Base-by-base conservation (phyloP, 441 rosid genomes). In the Eutrema salsugineum region DNA sequence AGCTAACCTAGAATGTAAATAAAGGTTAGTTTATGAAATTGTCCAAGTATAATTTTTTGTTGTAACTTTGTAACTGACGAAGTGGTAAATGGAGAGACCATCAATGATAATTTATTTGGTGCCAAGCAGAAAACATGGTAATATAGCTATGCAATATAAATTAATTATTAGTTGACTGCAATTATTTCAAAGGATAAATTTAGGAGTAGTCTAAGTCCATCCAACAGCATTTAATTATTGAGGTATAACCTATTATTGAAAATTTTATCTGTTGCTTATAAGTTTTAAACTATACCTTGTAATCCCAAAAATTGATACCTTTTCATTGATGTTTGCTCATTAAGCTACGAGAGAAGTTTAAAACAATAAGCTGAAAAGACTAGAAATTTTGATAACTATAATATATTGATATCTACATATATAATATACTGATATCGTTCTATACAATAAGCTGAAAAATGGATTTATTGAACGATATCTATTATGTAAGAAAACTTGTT, bases 141-240 rank as follows among this genome's bases (percentile, higher is more conserved):
- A 58, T 5, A 57, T 56, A 64, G 35, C 49, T 73, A 56, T 65
- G 71, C 14, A 27, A 57, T 10, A 57, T 10, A 8, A 57, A 14
- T 58, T n/a, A 57, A 72, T 48, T 67, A 56, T 73, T 66, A 28
- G 73, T 67, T 74, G 78, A 66, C 78, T 50, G 24, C 10, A 56
- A 35, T 60, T 57, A 73, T 59, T 58, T 32, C 54, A 1, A 73
- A 40, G 32, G 68, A 66, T 51, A 20, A 44, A 42, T 66, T 59
- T 50, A 58, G 63, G 72, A 73, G 72, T 11, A 39, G 47, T 59
- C 19, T 50, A 40, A 66, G 66, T 11, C 3, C 43, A 56, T 56
- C 43, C 62, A 56, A 27, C 16, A 43, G 35, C 62, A 56, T 35
- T 56, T 56, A 35, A 35, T 33, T 33, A 5, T 33, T 33, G 6